Evolutionary conservation across 2,329 filamentous ascomycete species (phyloP), one percentile per base, ranked within the genome.

Genomic region (Aspergillus carbonarius): DNA sequence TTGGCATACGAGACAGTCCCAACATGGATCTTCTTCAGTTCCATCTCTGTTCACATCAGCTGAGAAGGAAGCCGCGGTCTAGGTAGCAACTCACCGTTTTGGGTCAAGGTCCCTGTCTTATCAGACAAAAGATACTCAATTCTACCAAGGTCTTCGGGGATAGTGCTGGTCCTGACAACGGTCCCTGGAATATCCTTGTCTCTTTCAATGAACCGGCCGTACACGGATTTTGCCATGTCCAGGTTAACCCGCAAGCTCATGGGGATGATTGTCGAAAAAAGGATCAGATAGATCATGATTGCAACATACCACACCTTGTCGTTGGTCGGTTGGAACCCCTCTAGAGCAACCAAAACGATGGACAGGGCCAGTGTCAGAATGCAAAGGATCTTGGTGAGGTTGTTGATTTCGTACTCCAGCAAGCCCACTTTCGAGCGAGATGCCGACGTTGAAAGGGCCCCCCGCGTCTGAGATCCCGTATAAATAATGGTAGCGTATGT

Each of bases 191-290:
- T 99, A 18, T 90, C 93, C 39, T 89, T 82, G 69, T 99, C 95
- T 50, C 88, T 84, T 72, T 99, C 92, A 59, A 99, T 99, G 71
- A 97, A 96, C 78, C 89, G 91, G 8, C 93, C 96, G 75, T 97
- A 99, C 2, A 95, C 92, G 56, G 91, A 93, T 77, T 99, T 99
- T 39, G 93, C 96, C 85, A 99, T 89, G 71, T 99, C 95, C 17
- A 99, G 82, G 72, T 99, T 99, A 66, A 99, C 95, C 52, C 95
- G 89, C 66, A 99, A 81, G 77, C 92, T 96, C 75, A 99, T 97
- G 1, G 95, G 95, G 25, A 99, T 96, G 69, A 99, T 99, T 0
- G 93, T 98, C n/a, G 93, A 98, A 80, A 99, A 99, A 1, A 99
- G 82, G 60, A 99, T 96, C 63, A 99, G 79, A 72, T 98, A 99